Evolutionary conservation across 1,284 basidiomycete genomes (phyloP), one percentile per base, ranked within the genome.

Genomic region (Melanopsichium pennsylvanicum): DNA sequence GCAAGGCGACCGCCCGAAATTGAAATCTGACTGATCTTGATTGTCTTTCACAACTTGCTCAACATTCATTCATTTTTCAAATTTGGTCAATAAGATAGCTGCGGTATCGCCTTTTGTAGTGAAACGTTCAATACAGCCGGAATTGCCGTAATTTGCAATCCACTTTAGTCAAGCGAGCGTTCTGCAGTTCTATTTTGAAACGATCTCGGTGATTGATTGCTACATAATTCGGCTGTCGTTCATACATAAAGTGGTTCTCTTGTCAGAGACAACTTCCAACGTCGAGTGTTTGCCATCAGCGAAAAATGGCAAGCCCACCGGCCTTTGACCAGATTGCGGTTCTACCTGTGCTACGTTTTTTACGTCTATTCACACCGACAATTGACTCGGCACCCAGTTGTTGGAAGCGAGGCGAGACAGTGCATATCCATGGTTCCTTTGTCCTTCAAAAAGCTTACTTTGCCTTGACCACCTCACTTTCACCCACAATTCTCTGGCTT

Each of bases 1-100:
- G 54, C 54, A 49, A 38, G 40, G 40, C 45, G 54, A 48, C 45
- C 48, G 49, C 49, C 54, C 45, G 16, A 6, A 6, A 12, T 6
- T 12, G 16, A 12, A 16, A 7, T 34, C 32, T 34, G 15, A 12
- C 16, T 34, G 10, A 12, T 6, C 11, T 34, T 29, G 27, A n/a
- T 29, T 7, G 8, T 29, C 13, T 29, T 29, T 29, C 8, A 29
- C 27, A 13, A 13, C 8, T 29, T 13, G 27, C 8, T 7, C 27
- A 29, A 29, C 8, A 29, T 7, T n/a, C n/a, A n/a, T n/a, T n/a
- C n/a, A n/a, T n/a, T n/a, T n/a, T n/a, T n/a, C n/a, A n/a, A n/a
- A n/a, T n/a, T n/a, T n/a, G n/a, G n/a, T n/a, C n/a, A n/a, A n/a
- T n/a, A n/a, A n/a, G n/a, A n/a, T n/a, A n/a, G n/a, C n/a, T n/a